Evolutionary conservation across 257 asterid species (phyloP), one percentile per base, ranked within the genome.

Genomic region (Solanum clarkiae): DNA sequence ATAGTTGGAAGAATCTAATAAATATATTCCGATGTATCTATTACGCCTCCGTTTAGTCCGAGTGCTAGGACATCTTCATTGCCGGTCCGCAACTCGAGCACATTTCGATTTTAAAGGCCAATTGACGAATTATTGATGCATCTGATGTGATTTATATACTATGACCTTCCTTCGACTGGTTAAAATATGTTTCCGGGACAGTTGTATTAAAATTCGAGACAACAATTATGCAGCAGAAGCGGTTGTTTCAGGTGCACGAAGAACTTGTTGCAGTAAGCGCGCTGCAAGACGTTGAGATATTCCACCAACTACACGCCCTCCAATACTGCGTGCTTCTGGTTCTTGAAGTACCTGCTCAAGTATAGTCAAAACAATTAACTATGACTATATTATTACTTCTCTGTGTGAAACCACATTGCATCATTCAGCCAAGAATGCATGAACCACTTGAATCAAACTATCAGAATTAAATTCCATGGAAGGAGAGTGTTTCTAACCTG

Each of bases 241-340:
- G 70, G 97, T 81, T 47, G 93, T 59, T 4, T 97, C 90, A 63
- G 99, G 95, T 60, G 90, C 94, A 82, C 94, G 92, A 68, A 96
- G 99, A 87, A 94, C 93, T 93, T 96, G 98, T 88, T 95, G 98
- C 92, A 96, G 88, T 59, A 95, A 90, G 88, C 99, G 99, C 5
- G 99, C 99, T 9, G 98, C 99, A 69, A 96, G 91, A 53, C 99
- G 98, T 88, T 94, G 98, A 82, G 95, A 92, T 83, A 96, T 94
- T 89, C 98, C 98, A 85, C 98, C 98, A 87, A 95, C 94, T 66
- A 95, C 97, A 77, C 98, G 97, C 49, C 98, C 97, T 15, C 99
- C 98, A 86, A 95, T 95, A 80, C 81, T 86, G 40, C 94, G 94
- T 68, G 94, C 99, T 88, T 92, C 98, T 5, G 98, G 98, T 91